Evolutionary conservation across 345 rosid genomes (phyloP).

Genomic region (Gossypium mustelinum): DNA sequence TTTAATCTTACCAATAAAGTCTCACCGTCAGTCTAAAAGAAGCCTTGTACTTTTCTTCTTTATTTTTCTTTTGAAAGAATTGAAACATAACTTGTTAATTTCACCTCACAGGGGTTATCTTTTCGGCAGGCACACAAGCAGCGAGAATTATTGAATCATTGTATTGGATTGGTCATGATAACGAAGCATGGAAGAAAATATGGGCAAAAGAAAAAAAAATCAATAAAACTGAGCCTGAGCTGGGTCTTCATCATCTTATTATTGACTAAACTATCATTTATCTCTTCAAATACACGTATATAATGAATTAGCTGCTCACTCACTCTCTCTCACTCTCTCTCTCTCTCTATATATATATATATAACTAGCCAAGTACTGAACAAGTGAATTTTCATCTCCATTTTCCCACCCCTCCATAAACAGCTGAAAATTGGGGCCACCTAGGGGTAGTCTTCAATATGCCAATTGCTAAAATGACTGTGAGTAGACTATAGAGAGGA

Average conservation of each 20-base stretch:
- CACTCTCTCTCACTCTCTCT: background rate
- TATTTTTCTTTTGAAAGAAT: no score
- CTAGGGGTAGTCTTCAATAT: background rate
- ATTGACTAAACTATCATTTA: background rate
- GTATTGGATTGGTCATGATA: no score
- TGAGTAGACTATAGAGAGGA: background rate
- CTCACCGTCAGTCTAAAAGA: no score
- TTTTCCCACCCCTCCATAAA: background rate
- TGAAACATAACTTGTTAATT: no score
- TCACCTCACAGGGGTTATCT: no score
- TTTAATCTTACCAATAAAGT: no score
- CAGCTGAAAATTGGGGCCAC: background rate
- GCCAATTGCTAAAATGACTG: background rate
- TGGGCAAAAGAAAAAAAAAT: no score
- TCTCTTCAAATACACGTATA: background rate
- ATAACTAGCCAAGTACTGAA: conserved; percentile 5
- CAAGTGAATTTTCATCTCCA: conserved; percentile 4
- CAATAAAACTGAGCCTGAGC: no score
- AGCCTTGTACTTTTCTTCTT: no score
- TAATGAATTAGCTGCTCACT: background rate
- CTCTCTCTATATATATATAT: background rate
- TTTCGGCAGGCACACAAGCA: no score
- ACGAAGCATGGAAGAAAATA: no score
- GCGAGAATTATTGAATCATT: no score
- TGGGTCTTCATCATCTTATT: background rate